phyloP scores from a whole-genome alignment of 495 filamentous ascomycete species.

The Aspergillus conjunctus region DNA sequence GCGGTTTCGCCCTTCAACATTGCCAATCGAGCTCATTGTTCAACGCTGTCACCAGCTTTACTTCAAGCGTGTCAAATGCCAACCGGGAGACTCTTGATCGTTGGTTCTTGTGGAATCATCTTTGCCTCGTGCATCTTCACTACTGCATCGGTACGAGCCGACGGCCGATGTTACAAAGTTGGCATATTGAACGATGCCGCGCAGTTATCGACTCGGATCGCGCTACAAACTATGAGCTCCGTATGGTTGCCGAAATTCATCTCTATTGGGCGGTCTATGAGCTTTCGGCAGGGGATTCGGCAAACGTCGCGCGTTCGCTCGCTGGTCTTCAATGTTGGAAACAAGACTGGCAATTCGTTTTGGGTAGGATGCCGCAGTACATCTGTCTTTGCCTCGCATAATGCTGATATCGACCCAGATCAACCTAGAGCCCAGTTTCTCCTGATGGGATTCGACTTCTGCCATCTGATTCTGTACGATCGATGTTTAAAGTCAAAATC shows the following conservation, averaged over 20 bases:
- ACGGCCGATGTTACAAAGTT: slow-evolving; percentile 37
- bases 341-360: slow-evolving; percentile 42
- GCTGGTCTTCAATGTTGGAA: slow-evolving; percentile 41
- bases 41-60: slow-evolving; percentile 22
- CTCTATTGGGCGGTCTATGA: slow-evolving; percentile 51
- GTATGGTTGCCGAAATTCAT: slow-evolving; percentile 50
- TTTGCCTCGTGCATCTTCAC: slow-evolving; percentile 49
- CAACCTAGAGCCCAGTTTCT: slow-evolving; percentile 53
- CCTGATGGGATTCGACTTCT: slow-evolving; percentile 51
- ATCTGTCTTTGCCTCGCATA: neutral
- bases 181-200: slow-evolving; percentile 43
- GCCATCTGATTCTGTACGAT: slow-evolving; percentile 45
- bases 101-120: slow-evolving; percentile 50
- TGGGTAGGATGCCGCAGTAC: slow-evolving; percentile 30
- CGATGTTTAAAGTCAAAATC: slow-evolving; percentile 42
- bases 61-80: slow-evolving; percentile 14
- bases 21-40: slow-evolving; percentile 43
- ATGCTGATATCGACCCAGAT: slow-evolving; percentile 25
- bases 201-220: slow-evolving; percentile 40
- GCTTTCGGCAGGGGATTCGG: slow-evolving; percentile 24
- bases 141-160: slow-evolving; percentile 51
- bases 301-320: slow-evolving; percentile 39
- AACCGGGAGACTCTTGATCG: slow-evolving; percentile 27
- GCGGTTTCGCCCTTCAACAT: slow-evolving; percentile 50
- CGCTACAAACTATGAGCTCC: slow-evolving; percentile 46